Percentiles rank a stretch among this genome's conserved stretches.
Conservation (phyloP, 805 yeast genomes). For the Pichia membranifaciens region DNA sequence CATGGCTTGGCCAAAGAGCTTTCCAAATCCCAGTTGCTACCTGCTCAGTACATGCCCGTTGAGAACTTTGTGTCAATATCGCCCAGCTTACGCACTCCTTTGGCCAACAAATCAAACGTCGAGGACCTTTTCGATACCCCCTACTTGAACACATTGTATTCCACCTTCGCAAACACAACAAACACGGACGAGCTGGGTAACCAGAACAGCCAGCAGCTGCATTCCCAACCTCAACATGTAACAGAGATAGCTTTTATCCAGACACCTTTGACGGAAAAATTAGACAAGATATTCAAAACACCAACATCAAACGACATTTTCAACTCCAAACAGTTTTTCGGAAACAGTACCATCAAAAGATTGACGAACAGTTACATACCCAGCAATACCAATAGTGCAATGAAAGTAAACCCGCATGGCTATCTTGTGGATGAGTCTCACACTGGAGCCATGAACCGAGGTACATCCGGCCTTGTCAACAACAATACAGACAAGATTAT, state of each 20-base stretch:
- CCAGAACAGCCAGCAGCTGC: background rate
- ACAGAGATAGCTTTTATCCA: background rate
- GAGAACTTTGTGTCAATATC: slow-evolving; percentile 1
- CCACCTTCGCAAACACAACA: slow-evolving; percentile 7
- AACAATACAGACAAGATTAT: background rate
- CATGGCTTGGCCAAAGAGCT: too few relatives aligned
- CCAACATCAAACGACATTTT: slow-evolving; percentile 10
- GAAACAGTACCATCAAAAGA: slow-evolving; percentile 5
- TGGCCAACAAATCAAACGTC: slow-evolving; percentile 7
- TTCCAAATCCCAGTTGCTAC: background rate
- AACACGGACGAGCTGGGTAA: background rate
- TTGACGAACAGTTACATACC: slow-evolving; percentile 6
- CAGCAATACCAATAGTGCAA: background rate
- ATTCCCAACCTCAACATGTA: background rate
- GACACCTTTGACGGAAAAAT: slow-evolving; percentile 2
- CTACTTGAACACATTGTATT: slow-evolving; percentile 11
- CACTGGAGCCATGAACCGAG: too few relatives aligned
- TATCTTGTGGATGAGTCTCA: too few relatives aligned
- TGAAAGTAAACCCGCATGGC: background rate
- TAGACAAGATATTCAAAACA: slow-evolving; percentile 1
- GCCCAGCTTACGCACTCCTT: slow-evolving; percentile 9
- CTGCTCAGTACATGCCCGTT: slow-evolving; percentile 2
- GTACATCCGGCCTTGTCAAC: background rate
- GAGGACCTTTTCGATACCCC: slow-evolving; percentile 14
- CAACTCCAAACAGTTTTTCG: slow-evolving; percentile 1